Evolutionary conservation across 2,329 filamentous ascomycete species (phyloP).

Genomic region (Aspergillus sp.): DNA sequence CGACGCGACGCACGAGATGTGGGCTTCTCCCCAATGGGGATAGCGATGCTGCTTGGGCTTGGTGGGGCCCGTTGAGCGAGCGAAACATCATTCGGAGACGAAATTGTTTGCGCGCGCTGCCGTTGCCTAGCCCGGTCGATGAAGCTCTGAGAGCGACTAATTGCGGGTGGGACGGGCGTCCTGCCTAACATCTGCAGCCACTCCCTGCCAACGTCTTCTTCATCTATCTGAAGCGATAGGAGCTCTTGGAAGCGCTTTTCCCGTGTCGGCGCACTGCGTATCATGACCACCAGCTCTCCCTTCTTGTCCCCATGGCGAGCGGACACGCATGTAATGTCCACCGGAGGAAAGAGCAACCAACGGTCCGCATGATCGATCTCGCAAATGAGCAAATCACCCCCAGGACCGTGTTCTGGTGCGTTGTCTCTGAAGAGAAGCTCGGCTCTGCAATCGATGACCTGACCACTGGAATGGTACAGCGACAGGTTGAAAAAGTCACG

Average conservation of each 20-base stretch:
- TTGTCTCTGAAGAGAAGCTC: conserved; percentile 88
- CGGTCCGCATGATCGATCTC: conserved; percentile 78
- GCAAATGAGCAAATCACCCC: conserved; percentile 88
- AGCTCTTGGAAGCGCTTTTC: conserved; percentile 80
- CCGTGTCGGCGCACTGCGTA: conserved; percentile 69
- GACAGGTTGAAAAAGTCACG: conserved; percentile 89
- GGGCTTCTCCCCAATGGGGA: conserved; percentile 65
- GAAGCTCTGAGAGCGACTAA: conserved; percentile 60
- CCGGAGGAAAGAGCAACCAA: conserved; percentile 90
- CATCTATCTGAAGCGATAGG: conserved; percentile 74
- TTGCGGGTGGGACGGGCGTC: conserved; percentile 63
- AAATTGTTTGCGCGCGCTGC: conserved; percentile 32
- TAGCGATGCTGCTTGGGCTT: conserved; percentile 59
- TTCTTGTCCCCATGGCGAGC: conserved; percentile 75
- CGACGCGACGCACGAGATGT: conserved; percentile 52
- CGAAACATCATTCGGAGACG: conserved; percentile 26
- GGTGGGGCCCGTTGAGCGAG: conserved; percentile 45
- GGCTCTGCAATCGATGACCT: conserved; percentile 84
- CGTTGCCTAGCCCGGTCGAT: conserved; percentile 47
- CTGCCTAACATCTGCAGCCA: conserved; percentile 87
- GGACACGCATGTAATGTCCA: conserved; percentile 74
- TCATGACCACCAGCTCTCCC: conserved; percentile 82
- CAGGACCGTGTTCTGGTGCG: conserved; percentile 64
- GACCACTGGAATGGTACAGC: conserved; percentile 84
- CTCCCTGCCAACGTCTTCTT: conserved; percentile 77